Percentiles rank a stretch among this genome's conserved stretches.
Evolutionary conservation across 1,139 yeast species (phyloP).

Genomic region (Hanseniaspora gamundiae): DNA sequence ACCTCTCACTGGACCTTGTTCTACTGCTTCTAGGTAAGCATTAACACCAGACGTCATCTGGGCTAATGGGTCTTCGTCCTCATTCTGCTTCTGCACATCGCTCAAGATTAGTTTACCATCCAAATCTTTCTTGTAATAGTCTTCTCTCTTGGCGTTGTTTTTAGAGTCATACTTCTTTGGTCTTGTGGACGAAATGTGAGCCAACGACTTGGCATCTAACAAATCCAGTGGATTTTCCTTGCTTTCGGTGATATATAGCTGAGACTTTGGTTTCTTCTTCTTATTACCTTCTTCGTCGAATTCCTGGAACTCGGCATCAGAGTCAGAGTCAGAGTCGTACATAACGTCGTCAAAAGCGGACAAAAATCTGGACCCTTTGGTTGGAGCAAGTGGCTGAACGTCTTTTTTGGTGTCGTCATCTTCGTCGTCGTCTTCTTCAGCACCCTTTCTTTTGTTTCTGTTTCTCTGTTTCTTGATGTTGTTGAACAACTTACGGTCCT

Average conservation of each 20-base stretch:
- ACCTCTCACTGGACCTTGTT: slow-evolving; percentile 86
- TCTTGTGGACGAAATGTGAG: slow-evolving; percentile 77
- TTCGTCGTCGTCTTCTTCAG: slow-evolving; percentile 27
- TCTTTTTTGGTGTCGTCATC: slow-evolving; percentile 11
- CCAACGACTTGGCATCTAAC: slow-evolving; percentile 70
- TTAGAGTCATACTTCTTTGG: slow-evolving; percentile 42
- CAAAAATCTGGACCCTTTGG: slow-evolving; percentile 37
- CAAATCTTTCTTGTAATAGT: slow-evolving; percentile 41
- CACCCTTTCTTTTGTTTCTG: slow-evolving; percentile 67
- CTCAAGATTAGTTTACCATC: slow-evolving; percentile 45
- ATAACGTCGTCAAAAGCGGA: slow-evolving; percentile 83
- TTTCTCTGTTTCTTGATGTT: slow-evolving; percentile 80
- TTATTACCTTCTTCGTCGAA: slow-evolving; percentile 19
- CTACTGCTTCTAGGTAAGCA: slow-evolving; percentile 88
- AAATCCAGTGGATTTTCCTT: slow-evolving; percentile 81
- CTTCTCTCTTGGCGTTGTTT: slow-evolving; percentile 31
- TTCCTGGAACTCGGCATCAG: slow-evolving; percentile 17
- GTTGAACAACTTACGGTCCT: slow-evolving; percentile 66
- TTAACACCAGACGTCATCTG: slow-evolving; percentile 49
- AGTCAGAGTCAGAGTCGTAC: slow-evolving; percentile 28
- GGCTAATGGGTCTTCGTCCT: slow-evolving; percentile 37
- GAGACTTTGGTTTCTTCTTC: slow-evolving; percentile 27
- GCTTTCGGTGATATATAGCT: slow-evolving; percentile 64
- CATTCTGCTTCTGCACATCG: slow-evolving; percentile 22
- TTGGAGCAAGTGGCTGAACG: slow-evolving; percentile 11